Base-by-base conservation (phyloP, 352 stramenopile species). In the Phytophthora fragariaefolia region DNA sequence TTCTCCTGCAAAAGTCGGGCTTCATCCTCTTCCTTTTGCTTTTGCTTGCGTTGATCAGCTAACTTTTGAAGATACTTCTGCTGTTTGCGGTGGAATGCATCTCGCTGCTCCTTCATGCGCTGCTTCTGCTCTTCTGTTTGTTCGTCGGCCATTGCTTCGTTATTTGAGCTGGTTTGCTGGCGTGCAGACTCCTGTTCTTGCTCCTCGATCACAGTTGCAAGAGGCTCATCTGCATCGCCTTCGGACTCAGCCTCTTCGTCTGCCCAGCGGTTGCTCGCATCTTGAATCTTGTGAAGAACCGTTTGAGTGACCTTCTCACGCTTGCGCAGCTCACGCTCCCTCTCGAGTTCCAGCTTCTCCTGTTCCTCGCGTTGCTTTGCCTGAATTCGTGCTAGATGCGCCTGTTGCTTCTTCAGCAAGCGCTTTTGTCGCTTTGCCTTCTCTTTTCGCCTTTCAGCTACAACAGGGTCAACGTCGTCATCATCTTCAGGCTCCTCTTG, bases 11-110 rank as follows among this genome's bases (percentile, higher is more conserved):
- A 36, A 6, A 77, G 38, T 18, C 76, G 74, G 5, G 83, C 73
- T 17, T 89, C 83, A n/a, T 93, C 82, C 2, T 91, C 83, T 6
- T 93, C 80, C n/a, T 84, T 78, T 32, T 83, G 71, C 67, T 87
- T 91, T 24, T 88, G 80, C 34, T 80, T 81, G 46, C 83, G 82
- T 46, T 93, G 82, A 1, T 91, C 79, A 0, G 79, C 38, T 36
- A 93, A 66, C 40, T 80, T 79, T 15, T 77, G 60, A 2, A 93
- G 64, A 60, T 93, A 92, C 45, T 86, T 76, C 7, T 90, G 80
- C 51, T 93, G 85, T 56, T 92, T 93, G 40, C 77, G 76, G 22
- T 83, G 58, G 26, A 90, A 64, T 0, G 76, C 72, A 3, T 88
- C 77, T 26, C 77, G 79, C 32, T 85, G 66, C 30, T 90, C 74